Evolutionary conservation across 2,329 filamentous ascomycete genomes (phyloP), one percentile per base, ranked within the genome.

Genomic region (Trichoderma koningii): DNA sequence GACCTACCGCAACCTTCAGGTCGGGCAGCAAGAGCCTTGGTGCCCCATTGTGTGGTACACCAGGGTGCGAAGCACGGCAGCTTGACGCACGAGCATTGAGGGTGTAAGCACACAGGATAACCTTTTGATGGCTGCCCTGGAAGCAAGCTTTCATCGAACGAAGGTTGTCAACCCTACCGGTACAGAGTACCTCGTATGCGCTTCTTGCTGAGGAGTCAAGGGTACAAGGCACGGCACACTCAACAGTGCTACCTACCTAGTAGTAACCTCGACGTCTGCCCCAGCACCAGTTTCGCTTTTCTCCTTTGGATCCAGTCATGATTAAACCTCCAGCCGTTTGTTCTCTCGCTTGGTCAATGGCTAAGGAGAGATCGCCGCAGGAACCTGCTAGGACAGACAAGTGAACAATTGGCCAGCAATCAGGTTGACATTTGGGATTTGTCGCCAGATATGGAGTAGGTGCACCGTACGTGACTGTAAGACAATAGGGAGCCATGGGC

Each of bases 11-110:
- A 30, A 19, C 38, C 45, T 15, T 55, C 19, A 47, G 59, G 50
- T 55, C 55, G 59, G 59, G 59, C 59, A 63, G 59, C 41, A 53
- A 63, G 50, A 38, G 30, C 45, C 28, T 38, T 55, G 34, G 38
- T 42, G 38, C 59, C 59, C 44, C 48, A 45, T 50, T 53, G 48
- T 44, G 50, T 28, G n/a, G 17, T 38, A 38, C 10, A 14, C 34
- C 34, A 28, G 23, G 26, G 38, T 53, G 17, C 17, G 28, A 23
- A 38, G 48, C 53, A 53, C 59, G 19, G 38, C 44, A 38, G 26
- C 47, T 45, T 26, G 44, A 41, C 26, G 9, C 28, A 62, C 9
- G 19, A 38, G 34, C 10, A 38, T 9, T 38, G 10, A 9, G 34
- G 34, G 12, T 26, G 15, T 52, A 41, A 61, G 23, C 23, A 44